Evolutionary conservation across 208 protist species (phyloP).

Genomic region (Leishmania guyanensis): DNA sequence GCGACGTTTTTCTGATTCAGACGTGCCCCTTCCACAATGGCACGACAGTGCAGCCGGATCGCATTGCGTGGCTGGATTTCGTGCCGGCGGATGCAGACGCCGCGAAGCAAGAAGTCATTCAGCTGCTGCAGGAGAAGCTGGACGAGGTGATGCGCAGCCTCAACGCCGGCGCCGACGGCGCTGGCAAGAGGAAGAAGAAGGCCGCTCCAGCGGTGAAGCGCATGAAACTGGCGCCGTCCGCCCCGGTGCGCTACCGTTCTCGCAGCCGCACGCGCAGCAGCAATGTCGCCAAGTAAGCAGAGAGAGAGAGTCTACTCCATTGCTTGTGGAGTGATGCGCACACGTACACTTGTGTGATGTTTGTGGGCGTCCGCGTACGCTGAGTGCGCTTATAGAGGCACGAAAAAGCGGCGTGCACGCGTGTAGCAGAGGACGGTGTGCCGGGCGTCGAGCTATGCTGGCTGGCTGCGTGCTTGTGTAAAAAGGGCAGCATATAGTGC

Average conservation of each 20-base stretch:
- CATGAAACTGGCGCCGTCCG: constrained; percentile 85
- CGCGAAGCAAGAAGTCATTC: constrained; percentile 45
- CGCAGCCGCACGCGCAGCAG: constrained; percentile 38
- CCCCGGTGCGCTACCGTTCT: constrained; percentile 53
- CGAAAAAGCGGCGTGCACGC: background rate
- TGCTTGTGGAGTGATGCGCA: background rate
- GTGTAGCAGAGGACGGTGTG: background rate
- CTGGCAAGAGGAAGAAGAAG: constrained; percentile 58
- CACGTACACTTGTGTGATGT: background rate
- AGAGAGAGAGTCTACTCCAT: background rate
- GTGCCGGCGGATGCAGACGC: constrained; percentile 32
- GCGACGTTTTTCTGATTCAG: constrained; percentile 78
- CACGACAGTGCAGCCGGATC: constrained; percentile 65
- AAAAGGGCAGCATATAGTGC: background rate
- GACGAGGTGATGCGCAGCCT: constrained; percentile 46
- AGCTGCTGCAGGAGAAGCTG: constrained; percentile 64
- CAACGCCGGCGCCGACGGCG: constrained; percentile 17
- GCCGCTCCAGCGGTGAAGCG: constrained; percentile 36
- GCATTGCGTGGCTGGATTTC: constrained; percentile 74
- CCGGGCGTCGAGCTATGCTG: background rate
- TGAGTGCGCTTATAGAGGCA: background rate
- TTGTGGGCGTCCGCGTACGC: background rate
- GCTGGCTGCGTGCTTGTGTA: background rate
- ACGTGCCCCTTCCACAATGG: constrained; percentile 85
- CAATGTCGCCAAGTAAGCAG: constrained; percentile 17